These are phyloP conservation scores for Dipteronia dyeriana DNA, from an alignment of 345 rosid genomes.

Conservation along the genomic window DNA sequence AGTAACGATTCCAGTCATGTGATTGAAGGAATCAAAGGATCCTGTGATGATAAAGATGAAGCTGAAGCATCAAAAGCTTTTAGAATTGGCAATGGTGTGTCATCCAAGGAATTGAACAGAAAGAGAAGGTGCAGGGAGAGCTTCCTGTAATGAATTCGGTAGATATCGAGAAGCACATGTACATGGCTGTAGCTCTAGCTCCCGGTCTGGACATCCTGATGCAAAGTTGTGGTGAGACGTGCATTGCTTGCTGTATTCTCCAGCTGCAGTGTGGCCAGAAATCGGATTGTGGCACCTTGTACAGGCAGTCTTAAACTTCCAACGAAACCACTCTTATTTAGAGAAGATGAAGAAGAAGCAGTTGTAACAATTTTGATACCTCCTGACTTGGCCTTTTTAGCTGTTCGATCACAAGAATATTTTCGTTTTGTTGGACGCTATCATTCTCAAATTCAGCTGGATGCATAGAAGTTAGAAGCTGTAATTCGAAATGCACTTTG, in stretches of 20 bases:
- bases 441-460: no score
- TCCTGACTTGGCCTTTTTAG: no score
- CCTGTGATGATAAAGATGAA: neutral
- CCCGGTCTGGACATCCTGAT: slow-evolving; percentile 73
- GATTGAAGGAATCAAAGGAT: neutral
- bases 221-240: slow-evolving; percentile 73
- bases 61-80: neutral
- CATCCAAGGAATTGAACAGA: neutral
- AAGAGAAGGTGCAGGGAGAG: neutral
- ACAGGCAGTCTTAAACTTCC: slow-evolving; percentile 45
- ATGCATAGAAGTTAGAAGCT: no score
- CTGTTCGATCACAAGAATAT: no score
- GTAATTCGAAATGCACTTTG: no score
- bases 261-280: slow-evolving; percentile 44
- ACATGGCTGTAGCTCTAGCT: slow-evolving; percentile 59
- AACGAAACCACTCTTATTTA: slow-evolving; percentile 36
- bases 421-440: no score
- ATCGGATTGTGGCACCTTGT: slow-evolving; percentile 46
- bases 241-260: slow-evolving; percentile 43
- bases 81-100: neutral
- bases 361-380: no score
- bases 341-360: slow-evolving; percentile 46
- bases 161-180: slow-evolving; percentile 73
- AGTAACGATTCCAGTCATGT: neutral
- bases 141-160: slow-evolving; percentile 30